Evolutionary conservation across 1,284 basidiomycete genomes (phyloP).

Genomic region (Cutaneotrichosporon sp.): DNA sequence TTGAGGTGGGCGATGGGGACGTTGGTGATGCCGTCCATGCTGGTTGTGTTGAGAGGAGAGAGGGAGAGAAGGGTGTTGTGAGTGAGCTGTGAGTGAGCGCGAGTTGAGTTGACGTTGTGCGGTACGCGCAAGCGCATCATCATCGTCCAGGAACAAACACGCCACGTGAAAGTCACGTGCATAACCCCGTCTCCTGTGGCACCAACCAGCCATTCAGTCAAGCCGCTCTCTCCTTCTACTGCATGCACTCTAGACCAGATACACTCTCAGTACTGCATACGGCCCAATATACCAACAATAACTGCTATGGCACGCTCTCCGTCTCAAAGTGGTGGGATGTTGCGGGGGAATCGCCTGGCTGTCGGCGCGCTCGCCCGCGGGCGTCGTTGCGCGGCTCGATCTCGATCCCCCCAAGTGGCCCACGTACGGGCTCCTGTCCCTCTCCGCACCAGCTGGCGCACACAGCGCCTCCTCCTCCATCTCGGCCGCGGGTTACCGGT

Average conservation of each 20-base stretch:
- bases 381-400: not conserved
- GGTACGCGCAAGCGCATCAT: constrained; percentile 13
- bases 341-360: no score
- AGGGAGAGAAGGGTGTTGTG: not conserved
- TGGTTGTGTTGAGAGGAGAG: constrained; percentile 15
- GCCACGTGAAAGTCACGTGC: constrained; percentile 2
- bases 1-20: constrained; percentile 64
- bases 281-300: not conserved
- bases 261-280: not conserved
- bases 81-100: not conserved
- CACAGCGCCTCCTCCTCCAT: not conserved
- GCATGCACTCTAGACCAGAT: no score
- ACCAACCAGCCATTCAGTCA: no score
- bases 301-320: not conserved
- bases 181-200: not conserved
- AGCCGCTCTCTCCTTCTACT: no score
- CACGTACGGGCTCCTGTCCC: no score
- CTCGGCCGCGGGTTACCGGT: constrained; percentile 4
- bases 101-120: constrained; percentile 9
- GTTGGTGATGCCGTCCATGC: constrained; percentile 47
- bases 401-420: not conserved
- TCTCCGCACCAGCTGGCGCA: no score
- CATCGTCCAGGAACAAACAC: not conserved
- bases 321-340: not conserved
- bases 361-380: no score